These are phyloP conservation scores for Lipomyces mesembrius DNA, from an alignment of 805 yeast species.

Conservation along the genomic window DNA sequence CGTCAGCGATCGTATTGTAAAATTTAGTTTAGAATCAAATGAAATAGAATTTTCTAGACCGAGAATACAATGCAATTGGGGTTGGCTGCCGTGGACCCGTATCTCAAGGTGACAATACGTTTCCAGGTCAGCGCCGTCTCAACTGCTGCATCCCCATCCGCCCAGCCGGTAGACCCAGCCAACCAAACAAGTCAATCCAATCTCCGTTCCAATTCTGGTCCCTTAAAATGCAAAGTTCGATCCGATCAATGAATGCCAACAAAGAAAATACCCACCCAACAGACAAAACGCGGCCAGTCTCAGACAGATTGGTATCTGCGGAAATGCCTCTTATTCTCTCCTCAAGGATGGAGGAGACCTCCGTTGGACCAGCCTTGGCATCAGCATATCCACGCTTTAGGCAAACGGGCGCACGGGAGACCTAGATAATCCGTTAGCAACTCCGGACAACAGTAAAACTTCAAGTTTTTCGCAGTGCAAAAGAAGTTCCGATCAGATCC, in stretches of 20 bases:
- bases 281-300: constrained; percentile 98
- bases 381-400: constrained; percentile 82
- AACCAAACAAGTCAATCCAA: neutral
- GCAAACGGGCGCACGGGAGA: constrained; percentile 39
- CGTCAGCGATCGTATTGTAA: constrained; percentile 19
- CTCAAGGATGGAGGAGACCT: constrained; percentile 98
- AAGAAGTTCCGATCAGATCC: constrained; percentile 3
- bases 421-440: constrained; percentile 10
- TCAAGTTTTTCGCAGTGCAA: neutral
- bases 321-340: constrained; percentile 99
- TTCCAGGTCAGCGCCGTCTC: too few relatives aligned
- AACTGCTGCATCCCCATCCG: neutral
- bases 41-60: neutral
- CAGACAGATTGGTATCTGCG: constrained; percentile 95
- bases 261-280: constrained; percentile 73
- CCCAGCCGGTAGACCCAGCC: neutral
- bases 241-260: neutral
- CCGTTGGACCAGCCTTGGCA: constrained; percentile 98
- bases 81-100: neutral
- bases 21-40: neutral
- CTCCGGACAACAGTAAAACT: neutral
- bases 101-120: neutral
- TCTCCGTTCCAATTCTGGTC: neutral
- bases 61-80: neutral
- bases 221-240: neutral